phyloP scores from a whole-genome alignment of 1,284 basidiomycete genomes.

The Uromyces viciae-fabae region DNA sequence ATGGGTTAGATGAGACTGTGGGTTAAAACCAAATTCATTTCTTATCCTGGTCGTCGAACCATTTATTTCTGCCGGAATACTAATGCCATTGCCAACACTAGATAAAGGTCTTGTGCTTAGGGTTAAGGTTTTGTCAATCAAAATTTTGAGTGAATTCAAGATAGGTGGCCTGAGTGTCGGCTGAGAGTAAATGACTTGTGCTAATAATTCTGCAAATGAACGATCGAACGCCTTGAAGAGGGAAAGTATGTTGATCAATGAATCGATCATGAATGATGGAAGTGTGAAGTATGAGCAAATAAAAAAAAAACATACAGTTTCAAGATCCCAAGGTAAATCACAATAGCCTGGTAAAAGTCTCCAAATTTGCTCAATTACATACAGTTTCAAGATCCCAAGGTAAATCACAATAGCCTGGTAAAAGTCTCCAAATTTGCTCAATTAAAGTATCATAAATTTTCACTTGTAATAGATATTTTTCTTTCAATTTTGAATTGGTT shows the following conservation, averaged over 20 bases:
- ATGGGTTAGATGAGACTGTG: slow-evolving; percentile 7
- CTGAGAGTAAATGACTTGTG: slow-evolving; percentile 84
- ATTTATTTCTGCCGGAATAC: not conserved
- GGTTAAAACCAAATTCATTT: slow-evolving; percentile 25
- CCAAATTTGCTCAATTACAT: slow-evolving; percentile 84
- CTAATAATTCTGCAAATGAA: slow-evolving; percentile 78
- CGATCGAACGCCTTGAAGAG: slow-evolving; percentile 65
- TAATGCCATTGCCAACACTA: not conserved
- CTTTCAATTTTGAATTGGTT: slow-evolving; percentile 51
- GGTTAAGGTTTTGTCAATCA: slow-evolving; percentile 70
- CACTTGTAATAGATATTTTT: slow-evolving; percentile 63
- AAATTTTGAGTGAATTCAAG: slow-evolving; percentile 71
- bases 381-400: slow-evolving; percentile 68
- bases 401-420: slow-evolving; percentile 68
- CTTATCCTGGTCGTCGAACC: not conserved
- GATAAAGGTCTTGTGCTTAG: slow-evolving; percentile 31
- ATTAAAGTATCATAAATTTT: slow-evolving; percentile 92
- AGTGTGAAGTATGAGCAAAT: not conserved
- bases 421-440: slow-evolving; percentile 79
- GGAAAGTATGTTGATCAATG: slow-evolving; percentile 11
- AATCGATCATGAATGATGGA: not conserved
- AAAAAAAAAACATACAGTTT: slow-evolving; percentile 50
- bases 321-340: slow-evolving; percentile 79
- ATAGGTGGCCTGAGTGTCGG: slow-evolving; percentile 75
- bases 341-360: slow-evolving; percentile 63